These are phyloP conservation scores for Raphanus hybrid DNA, from an alignment of 441 rosid species.

Conservation along the genomic window DNA sequence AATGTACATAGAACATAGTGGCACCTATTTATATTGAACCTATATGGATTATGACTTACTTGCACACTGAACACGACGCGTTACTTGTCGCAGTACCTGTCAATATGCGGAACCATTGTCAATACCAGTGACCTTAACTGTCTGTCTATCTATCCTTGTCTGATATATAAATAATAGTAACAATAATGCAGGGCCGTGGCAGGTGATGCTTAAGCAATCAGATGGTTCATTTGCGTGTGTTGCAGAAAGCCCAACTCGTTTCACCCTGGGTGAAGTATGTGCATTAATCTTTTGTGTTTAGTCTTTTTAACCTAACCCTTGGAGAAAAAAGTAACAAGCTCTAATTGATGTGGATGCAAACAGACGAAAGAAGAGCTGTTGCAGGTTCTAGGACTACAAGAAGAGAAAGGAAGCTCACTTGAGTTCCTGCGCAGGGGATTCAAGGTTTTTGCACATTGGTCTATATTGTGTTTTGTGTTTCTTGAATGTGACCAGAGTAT, in stretches of 20 bases:
- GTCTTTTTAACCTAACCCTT: conserved; percentile 14
- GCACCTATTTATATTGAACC: neutral
- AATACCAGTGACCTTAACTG: conserved; percentile 8
- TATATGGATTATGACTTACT: conserved; percentile 17
- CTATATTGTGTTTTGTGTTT: conserved; percentile 15
- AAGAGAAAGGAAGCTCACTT: conserved; percentile 90
- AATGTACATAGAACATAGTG: neutral
- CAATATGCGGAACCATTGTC: conserved; percentile 13
- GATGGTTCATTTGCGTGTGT: conserved; percentile 87
- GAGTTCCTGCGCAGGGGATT: conserved; percentile 93
- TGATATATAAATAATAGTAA: neutral
- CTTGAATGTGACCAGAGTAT: conserved; percentile 9
- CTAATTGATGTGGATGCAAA: conserved; percentile 33
- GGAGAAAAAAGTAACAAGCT: conserved; percentile 21
- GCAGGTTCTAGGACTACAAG: conserved; percentile 89
- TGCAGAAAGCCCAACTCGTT: conserved; percentile 86
- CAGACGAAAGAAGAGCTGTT: conserved; percentile 94
- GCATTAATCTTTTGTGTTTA: conserved; percentile 19
- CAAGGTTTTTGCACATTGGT: conserved; percentile 56
- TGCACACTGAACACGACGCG: conserved; percentile 1
- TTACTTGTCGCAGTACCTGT: conserved; percentile 8
- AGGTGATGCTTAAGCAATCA: conserved; percentile 95
- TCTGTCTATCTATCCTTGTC: conserved; percentile 4
- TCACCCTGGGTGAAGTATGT: conserved; percentile 87
- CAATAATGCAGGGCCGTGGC: conserved; percentile 82